Base-by-base conservation (phyloP, 176 grass and related monocot genomes). In the Guadua angustifolia region DNA sequence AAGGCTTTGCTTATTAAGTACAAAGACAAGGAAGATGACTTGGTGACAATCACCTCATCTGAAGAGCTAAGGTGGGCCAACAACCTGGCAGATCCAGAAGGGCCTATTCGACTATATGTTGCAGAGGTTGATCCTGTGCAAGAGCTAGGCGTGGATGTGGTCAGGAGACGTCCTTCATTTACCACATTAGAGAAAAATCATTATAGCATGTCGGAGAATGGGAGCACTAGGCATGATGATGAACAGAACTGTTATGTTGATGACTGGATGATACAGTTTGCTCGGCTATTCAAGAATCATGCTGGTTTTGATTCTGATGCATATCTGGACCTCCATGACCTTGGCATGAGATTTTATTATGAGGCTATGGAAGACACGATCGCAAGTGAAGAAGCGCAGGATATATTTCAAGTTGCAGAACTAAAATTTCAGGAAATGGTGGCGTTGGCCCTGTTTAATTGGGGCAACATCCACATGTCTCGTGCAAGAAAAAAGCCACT, bases 331-430 rank as follows among this genome's bases (percentile, higher is more conserved):
- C 84, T 92, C 73, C 85, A 90, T 46, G 83, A 95, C 62, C 80
- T 90, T 87, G 93, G 90, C 40, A 86, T 85, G 72, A 84, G 83
- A 66, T 42, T 92, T 24, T 88, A 88, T 45, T 86, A 88, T 66
- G 93, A 92, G 66, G 93, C 90, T 79, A 92, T 95, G 76, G 90
- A 95, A 88, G 93, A 95, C 29, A 83, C 83, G 6, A 33, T 90
- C 7, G 83, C 80, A 73, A 95, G 76, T 74, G 88, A 95, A 88
- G 93, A 92, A 65, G 93, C 86, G 18, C 90, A 95, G 78, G 75
- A 88, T 70, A 87, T 92, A 33, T 90, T 87, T 82, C 32, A 90
- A 75, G 38, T 92, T 63, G 79, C 83, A 63, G 90, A 92, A 59
- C 64, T 78, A 19, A 92, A 91, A 75, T 95, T 92, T 86, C 86